Evolutionary conservation across 2,329 filamentous ascomycete species (phyloP).

Genomic region (Trichoderma harzianum): DNA sequence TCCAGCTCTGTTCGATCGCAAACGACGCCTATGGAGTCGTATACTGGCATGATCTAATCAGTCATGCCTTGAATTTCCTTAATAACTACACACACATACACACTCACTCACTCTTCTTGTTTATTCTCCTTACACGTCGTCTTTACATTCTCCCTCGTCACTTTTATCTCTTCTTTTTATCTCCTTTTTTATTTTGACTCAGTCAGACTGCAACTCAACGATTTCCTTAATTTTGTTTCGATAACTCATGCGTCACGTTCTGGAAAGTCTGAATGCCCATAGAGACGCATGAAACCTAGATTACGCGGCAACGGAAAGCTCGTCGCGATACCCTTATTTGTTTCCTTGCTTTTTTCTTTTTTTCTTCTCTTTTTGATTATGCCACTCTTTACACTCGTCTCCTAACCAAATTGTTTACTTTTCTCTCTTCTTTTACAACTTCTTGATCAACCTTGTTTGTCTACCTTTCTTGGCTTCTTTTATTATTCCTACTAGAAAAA

Average conservation of each 20-base stretch:
- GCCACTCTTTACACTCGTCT: constrained; percentile 9
- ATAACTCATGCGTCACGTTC: constrained; percentile 12
- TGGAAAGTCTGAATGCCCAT: constrained; percentile 13
- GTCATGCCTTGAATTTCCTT: neutral
- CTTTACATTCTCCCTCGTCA: neutral
- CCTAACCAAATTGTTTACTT: neutral
- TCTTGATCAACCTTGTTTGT: neutral
- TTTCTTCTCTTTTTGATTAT: neutral
- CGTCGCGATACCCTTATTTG: constrained; percentile 5
- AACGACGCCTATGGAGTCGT: neutral
- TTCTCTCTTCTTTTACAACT: neutral
- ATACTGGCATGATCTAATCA: neutral
- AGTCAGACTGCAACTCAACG: constrained; percentile 29
- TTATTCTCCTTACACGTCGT: neutral
- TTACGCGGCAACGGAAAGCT: constrained; percentile 6
- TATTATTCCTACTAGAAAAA: neutral
- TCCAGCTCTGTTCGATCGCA: neutral
- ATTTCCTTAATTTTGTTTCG: constrained; percentile 11
- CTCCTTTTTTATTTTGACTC: neutral
- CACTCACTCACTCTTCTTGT: neutral
- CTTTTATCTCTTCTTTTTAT: neutral
- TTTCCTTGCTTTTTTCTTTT: neutral
- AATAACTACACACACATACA: neutral
- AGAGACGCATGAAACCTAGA: constrained; percentile 16
- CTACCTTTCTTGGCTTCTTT: neutral